These are phyloP conservation scores for Deuterostichococcus epilithicus DNA, from an alignment of 139 green algal genomes.

Conservation along the genomic window DNA sequence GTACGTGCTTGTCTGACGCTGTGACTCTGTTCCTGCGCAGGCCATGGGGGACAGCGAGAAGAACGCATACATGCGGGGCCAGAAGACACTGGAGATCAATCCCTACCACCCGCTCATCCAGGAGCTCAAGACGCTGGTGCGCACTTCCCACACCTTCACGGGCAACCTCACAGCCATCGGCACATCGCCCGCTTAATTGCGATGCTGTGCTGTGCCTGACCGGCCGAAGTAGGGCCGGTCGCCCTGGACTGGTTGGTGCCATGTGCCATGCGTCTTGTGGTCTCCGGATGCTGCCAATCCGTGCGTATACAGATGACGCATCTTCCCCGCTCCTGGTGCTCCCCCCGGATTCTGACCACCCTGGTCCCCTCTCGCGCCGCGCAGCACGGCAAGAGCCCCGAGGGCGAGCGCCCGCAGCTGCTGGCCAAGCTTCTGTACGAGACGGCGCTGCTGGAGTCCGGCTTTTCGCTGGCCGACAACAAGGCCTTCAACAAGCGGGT, in stretches of 20 bases:
- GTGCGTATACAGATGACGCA: too few relatives aligned
- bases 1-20: background rate
- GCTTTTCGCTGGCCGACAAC: slow-evolving; percentile 72
- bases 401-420: slow-evolving; percentile 22
- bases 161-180: background rate
- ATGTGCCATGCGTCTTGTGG: too few relatives aligned
- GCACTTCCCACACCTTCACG: background rate
- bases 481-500: slow-evolving; percentile 37
- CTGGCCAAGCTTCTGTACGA: slow-evolving; percentile 87
- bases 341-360: too few relatives aligned
- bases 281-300: too few relatives aligned
- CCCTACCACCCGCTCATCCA: slow-evolving; percentile 87
- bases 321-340: too few relatives aligned
- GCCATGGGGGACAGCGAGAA: slow-evolving; percentile 48
- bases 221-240: slow-evolving; percentile 3
- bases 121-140: slow-evolving; percentile 70
- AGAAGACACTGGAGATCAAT: slow-evolving; percentile 95
- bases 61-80: slow-evolving; percentile 31
- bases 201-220: background rate
- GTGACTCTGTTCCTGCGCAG: slow-evolving; percentile 7
- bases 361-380: too few relatives aligned
- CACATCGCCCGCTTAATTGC: background rate
- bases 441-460: slow-evolving; percentile 86
- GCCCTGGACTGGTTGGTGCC: too few relatives aligned
- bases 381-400: slow-evolving; percentile 37